Conservation (phyloP, 179 eudicot species). For the Dionaea muscipula region DNA sequence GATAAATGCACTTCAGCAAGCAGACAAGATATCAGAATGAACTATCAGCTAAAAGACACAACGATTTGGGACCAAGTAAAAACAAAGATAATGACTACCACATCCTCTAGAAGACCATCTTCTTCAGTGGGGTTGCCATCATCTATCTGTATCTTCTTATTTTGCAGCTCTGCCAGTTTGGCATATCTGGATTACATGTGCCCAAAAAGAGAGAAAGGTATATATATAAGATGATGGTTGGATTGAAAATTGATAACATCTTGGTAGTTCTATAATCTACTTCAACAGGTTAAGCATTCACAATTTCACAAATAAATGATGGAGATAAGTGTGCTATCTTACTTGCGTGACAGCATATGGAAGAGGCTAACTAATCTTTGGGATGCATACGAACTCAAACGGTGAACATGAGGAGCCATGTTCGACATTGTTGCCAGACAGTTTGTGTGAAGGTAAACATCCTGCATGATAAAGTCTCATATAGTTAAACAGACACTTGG, state of each 20-base stretch:
- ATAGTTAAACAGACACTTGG: neutral
- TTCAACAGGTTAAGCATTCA: constrained; percentile 3
- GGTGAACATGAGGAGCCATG: constrained; percentile 97
- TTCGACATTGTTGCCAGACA: constrained; percentile 88
- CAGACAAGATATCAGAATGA: constrained; percentile 1
- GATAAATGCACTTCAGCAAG: constrained; percentile 10
- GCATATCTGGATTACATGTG: constrained; percentile 40
- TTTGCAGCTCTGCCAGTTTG: constrained; percentile 66
- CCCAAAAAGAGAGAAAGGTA: no score
- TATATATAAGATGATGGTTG: neutral
- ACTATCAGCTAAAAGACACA: neutral
- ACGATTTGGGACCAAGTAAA: neutral
- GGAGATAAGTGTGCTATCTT: constrained; percentile 15
- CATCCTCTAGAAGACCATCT: constrained; percentile 53
- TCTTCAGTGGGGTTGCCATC: constrained; percentile 37
- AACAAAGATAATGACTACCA: constrained; percentile 26
- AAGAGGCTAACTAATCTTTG: constrained; percentile 89
- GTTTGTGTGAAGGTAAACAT: constrained; percentile 92
- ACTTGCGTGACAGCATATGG: constrained; percentile 86
- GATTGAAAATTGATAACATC: neutral
- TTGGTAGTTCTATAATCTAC: neutral
- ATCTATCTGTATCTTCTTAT: constrained; percentile 36
- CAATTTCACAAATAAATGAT: constrained; percentile 1
- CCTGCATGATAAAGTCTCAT: constrained; percentile 32
- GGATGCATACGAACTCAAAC: constrained; percentile 76